Conservation (phyloP, 768 basidiomycete species). For the Tylopilus subfusipes region DNA sequence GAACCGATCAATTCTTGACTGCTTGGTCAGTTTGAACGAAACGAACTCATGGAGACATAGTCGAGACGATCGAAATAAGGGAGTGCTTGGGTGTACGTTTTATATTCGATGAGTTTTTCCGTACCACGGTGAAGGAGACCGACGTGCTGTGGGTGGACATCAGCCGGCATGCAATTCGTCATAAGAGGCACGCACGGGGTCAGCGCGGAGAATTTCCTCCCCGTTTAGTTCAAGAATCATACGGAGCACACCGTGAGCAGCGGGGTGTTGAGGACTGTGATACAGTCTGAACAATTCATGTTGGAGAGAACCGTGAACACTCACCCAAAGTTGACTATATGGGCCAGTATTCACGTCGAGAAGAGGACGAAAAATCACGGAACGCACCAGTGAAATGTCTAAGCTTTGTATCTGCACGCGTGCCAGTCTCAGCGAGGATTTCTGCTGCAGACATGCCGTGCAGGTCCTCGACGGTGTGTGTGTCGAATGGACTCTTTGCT, state of each 20-base stretch:
- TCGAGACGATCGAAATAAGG: slow-evolving; percentile 99
- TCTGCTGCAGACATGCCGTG: slow-evolving; percentile 77
- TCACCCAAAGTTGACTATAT: slow-evolving; percentile 87
- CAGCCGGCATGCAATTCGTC: slow-evolving; percentile 1
- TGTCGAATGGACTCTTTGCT: slow-evolving; percentile 53
- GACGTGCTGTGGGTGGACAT: slow-evolving; percentile 61
- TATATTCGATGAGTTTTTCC: slow-evolving; percentile 98
- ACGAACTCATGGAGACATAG: slow-evolving; percentile 98
- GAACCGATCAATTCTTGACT: slow-evolving; percentile 2
- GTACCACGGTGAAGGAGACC: slow-evolving; percentile 96
- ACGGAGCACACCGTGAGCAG: slow-evolving; percentile 96
- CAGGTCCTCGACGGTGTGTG: slow-evolving; percentile 79
- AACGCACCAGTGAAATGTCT: slow-evolving; percentile 88
- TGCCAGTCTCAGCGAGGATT: slow-evolving; percentile 72
- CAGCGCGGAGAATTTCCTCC: slow-evolving; percentile 87
- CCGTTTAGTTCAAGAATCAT: slow-evolving; percentile 97
- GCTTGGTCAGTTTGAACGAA: slow-evolving; percentile 1
- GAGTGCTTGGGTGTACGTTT: slow-evolving; percentile 94
- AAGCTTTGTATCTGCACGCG: slow-evolving; percentile 73
- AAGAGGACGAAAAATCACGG: background rate
- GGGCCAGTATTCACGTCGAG: slow-evolving; percentile 7
- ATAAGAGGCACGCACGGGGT: slow-evolving; percentile 52
- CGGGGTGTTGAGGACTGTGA: slow-evolving; percentile 83
- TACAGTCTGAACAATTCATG: background rate
- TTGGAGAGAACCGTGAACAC: slow-evolving; percentile 13